These are phyloP conservation scores for Globisporangium ultimum DNA, from an alignment of 352 stramenopile species.

Conservation along the genomic window DNA sequence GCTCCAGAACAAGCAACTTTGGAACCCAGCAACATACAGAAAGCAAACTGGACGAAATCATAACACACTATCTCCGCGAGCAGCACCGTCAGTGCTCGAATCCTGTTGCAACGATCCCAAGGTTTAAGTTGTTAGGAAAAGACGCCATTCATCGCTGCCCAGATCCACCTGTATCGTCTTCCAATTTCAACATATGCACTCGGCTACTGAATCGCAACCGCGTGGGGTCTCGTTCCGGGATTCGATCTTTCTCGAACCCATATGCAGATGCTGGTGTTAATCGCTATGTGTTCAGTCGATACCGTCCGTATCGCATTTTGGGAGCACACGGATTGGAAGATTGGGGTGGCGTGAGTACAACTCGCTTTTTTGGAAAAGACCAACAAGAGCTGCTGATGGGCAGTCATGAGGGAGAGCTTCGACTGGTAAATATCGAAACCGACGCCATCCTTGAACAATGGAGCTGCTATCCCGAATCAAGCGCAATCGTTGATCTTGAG, in stretches of 20 bases:
- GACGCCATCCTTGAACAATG: conserved; percentile 73
- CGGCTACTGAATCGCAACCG: conserved; percentile 51
- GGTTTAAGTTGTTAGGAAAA: conserved; percentile 72
- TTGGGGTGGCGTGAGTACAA: conserved; percentile 57
- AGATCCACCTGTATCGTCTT: conserved; percentile 41
- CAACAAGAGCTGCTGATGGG: conserved; percentile 70
- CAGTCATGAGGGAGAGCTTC: conserved; percentile 69
- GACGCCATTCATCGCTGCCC: conserved; percentile 68
- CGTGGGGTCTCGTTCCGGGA: conserved; percentile 39
- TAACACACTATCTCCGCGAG: conserved; percentile 83
- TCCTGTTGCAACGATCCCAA: conserved; percentile 81
- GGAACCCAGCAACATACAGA: conserved; percentile 1
- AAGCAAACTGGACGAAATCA: conserved; percentile 79
- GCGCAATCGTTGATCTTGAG: conserved; percentile 61
- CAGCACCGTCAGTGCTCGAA: conserved; percentile 88
- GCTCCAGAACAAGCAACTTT: background rate
- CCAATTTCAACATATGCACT: conserved; percentile 62
- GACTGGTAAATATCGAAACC: conserved; percentile 52
- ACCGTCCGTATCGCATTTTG: conserved; percentile 62
- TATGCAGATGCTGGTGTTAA: conserved; percentile 69
- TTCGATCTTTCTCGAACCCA: conserved; percentile 40
- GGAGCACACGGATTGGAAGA: conserved; percentile 46
- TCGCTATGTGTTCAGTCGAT: conserved; percentile 76
- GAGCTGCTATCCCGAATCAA: conserved; percentile 69
- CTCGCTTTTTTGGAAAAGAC: conserved; percentile 61